These are phyloP conservation scores for Polygonum aviculare DNA, from an alignment of 148 eudicot species.

Conservation along the genomic window DNA sequence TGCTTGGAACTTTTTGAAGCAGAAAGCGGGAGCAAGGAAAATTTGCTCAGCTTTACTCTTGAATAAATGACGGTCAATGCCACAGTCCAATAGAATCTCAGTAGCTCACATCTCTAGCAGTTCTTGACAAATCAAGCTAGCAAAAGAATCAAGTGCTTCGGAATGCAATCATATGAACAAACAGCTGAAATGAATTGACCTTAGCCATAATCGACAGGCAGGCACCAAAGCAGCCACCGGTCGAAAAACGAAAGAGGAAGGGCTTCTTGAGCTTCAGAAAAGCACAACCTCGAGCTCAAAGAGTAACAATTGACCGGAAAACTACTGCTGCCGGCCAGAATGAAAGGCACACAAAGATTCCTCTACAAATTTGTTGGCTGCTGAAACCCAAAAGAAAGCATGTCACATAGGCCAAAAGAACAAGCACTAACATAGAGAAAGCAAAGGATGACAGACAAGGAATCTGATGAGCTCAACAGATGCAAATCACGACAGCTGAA, in stretches of 20 bases:
- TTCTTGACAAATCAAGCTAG: background rate
- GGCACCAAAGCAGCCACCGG: conserved; percentile 42
- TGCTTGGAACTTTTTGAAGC: background rate
- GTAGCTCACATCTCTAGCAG: conserved; percentile 8
- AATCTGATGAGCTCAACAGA: background rate
- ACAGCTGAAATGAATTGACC: conserved; percentile 12
- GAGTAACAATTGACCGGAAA: conserved; percentile 25
- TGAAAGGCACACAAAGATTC: conserved; percentile 33
- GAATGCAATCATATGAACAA: conserved; percentile 9
- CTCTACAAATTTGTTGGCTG: conserved; percentile 30
- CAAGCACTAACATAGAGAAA: background rate
- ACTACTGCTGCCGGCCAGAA: conserved; percentile 54
- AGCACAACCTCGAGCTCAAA: conserved; percentile 26
- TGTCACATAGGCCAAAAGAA: background rate
- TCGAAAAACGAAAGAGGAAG: conserved; percentile 26
- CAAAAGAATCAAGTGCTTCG: background rate
- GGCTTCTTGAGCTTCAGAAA: conserved; percentile 16
- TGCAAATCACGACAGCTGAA: background rate
- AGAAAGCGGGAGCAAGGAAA: background rate
- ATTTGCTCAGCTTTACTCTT: background rate
- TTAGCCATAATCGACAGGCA: conserved; percentile 93
- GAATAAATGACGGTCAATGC: background rate
- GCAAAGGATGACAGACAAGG: background rate
- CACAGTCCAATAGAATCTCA: background rate
- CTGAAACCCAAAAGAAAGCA: background rate